Evolutionary conservation across 2,329 filamentous ascomycete genomes (phyloP).

Genomic region (Hypoxylon sp.): DNA sequence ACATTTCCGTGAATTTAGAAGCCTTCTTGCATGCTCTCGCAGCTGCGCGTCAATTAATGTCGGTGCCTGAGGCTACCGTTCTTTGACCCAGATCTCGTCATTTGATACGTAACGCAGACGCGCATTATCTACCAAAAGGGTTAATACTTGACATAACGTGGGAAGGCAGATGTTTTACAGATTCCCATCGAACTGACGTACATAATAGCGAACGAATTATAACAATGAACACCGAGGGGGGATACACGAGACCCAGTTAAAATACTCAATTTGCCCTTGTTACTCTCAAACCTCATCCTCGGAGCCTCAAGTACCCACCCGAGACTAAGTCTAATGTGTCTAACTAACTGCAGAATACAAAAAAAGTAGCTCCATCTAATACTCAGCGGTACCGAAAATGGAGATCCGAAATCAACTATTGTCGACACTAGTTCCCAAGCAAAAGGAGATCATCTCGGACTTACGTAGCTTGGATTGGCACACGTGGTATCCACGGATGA

Average conservation of each 20-base stretch:
- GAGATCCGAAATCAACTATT: neutral
- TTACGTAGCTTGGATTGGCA: constrained; percentile 9
- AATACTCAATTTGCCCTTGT: neutral
- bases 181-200: constrained; percentile 11
- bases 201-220: constrained; percentile 1
- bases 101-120: constrained; percentile 36
- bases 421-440: neutral
- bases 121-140: constrained; percentile 20
- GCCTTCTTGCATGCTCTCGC: constrained; percentile 34
- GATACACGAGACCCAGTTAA: constrained; percentile 1
- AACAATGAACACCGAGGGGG: neutral
- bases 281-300: neutral
- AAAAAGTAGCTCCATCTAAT: neutral
- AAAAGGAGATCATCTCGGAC: neutral
- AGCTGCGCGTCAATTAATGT: constrained; percentile 43
- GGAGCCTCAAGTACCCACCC: constrained; percentile 4
- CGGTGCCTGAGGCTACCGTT: constrained; percentile 47
- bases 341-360: neutral
- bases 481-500: neutral
- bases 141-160: neutral
- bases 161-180: constrained; percentile 37
- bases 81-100: constrained; percentile 29
- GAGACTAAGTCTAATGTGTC: neutral
- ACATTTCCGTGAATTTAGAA: constrained; percentile 33
- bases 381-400: neutral